A percentile compares a stretch with the other conserved stretches of the same genome.
These are phyloP conservation scores for Amphicarpaea edgeworthii DNA, from an alignment of 306 rosid genomes.

Conservation along the genomic window DNA sequence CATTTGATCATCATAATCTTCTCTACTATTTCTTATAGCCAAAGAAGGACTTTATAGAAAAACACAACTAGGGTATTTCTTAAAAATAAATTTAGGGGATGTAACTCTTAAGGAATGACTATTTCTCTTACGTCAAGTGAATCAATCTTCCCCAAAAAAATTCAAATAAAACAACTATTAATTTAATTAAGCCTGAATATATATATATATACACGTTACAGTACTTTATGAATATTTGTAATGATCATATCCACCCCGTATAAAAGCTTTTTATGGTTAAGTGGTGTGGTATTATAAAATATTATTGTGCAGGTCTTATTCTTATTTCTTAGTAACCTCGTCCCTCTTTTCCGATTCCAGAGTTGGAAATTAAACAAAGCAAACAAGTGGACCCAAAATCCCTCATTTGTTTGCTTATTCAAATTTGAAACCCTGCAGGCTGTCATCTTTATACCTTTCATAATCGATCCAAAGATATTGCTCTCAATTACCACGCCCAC, in stretches of 20 bases:
- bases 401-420: conserved; percentile 30
- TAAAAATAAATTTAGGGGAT: background rate
- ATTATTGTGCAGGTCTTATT: conserved; percentile 11
- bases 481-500: conserved; percentile 36
- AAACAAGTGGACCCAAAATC: conserved; percentile 43
- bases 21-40: too few relatives aligned
- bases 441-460: background rate
- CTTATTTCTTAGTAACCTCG: background rate
- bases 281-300: background rate
- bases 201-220: background rate
- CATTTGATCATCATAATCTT: background rate
- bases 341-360: background rate
- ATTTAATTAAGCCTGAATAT: background rate
- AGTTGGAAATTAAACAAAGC: conserved; percentile 24
- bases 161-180: background rate
- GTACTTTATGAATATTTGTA: background rate
- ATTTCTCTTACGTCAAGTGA: background rate
- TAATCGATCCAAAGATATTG: conserved; percentile 30
- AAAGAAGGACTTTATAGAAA: background rate
- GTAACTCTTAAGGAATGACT: background rate
- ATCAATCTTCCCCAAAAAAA: background rate
- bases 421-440: conserved; percentile 24
- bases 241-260: background rate
- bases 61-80: background rate
- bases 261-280: background rate